These are phyloP conservation scores for Cryphonectria parasitica DNA, from an alignment of 2,329 filamentous ascomycete genomes.

Conservation along the genomic window DNA sequence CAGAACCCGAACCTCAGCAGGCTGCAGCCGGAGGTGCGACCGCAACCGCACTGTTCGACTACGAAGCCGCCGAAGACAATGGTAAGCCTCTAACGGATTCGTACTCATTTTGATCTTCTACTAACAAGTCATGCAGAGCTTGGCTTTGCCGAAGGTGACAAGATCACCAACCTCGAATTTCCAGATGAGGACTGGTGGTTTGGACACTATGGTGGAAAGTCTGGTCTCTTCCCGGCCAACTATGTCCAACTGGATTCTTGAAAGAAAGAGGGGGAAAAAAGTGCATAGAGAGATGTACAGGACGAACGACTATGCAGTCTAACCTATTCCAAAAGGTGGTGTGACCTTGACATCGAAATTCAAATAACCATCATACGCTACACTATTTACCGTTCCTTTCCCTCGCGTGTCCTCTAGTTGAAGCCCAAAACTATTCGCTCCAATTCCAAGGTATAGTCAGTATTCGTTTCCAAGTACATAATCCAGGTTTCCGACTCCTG, in stretches of 20 bases:
- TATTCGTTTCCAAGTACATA: no score
- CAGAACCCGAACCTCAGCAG: slow-evolving; percentile 45
- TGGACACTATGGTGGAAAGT: slow-evolving; percentile 77
- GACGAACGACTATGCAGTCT: neutral
- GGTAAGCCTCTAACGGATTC: slow-evolving; percentile 47
- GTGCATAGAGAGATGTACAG: neutral
- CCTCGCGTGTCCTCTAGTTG: neutral
- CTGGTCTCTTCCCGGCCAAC: slow-evolving; percentile 82
- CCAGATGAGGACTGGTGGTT: slow-evolving; percentile 99
- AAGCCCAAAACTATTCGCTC: neutral
- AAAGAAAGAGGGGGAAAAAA: no score
- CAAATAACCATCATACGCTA: neutral
- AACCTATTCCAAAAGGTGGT: slow-evolving; percentile 13
- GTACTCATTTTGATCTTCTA: neutral
- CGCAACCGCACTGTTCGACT: slow-evolving; percentile 90
- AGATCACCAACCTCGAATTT: slow-evolving; percentile 83
- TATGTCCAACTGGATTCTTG: slow-evolving; percentile 63
- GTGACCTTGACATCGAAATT: neutral
- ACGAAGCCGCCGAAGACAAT: slow-evolving; percentile 96
- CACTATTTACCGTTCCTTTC: neutral
- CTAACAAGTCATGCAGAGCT: slow-evolving; percentile 55
- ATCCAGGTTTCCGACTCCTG: no score
- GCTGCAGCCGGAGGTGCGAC: slow-evolving; percentile 57
- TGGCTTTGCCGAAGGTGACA: slow-evolving; percentile 89
- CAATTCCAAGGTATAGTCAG: no score